Evolutionary conservation across 192 early-diverging fungal genomes (phyloP), one percentile per base, ranked within the genome.

Genomic region (Pilaira anomala): DNA sequence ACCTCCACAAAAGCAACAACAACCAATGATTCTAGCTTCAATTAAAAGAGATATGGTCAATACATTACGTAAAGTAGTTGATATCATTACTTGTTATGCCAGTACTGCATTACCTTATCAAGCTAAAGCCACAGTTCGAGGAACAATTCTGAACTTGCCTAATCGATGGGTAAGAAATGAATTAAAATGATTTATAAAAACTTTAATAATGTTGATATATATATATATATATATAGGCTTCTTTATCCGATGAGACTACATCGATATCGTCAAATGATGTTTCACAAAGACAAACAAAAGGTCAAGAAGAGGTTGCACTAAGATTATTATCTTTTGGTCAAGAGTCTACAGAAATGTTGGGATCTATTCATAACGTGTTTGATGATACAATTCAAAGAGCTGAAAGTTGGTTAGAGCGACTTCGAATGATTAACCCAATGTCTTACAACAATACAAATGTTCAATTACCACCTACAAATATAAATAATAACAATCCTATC

Each of bases 31-130:
- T 3, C 21, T 65, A 44, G 45, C 54, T 11, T 29, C 64, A n/a
- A 48, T 65, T 1, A 86, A 86, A 62, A 84, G 82, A n/a, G 93
- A 95, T 29, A 83, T 95, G 2, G 88, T 92, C 8, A 81, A 86
- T 24, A 93, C 92, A 0, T 75, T 97, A 19, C 81, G 90, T 33
- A 85, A 85, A 41, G 94, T 93, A 3, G 87, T 97, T 12, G 87
- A 87, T 48, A 83, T 97, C 13, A 80, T 97, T 44, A 88, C 87
- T 26, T 83, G 87, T 52, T 91, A 96, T 67, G 93, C 94, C 11
- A 86, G 88, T 7, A 79, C 85, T 2, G 87, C 87, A 61, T 76
- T 97, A 49, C 91, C 94, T 7, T 88, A 84, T 39, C 88, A 87
- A 28, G 91, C 93, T 25, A 78, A 88, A 45, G 70, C 79, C 48